Base-by-base conservation (phyloP, 306 rosid species). In the Vachellia pachyceras region DNA sequence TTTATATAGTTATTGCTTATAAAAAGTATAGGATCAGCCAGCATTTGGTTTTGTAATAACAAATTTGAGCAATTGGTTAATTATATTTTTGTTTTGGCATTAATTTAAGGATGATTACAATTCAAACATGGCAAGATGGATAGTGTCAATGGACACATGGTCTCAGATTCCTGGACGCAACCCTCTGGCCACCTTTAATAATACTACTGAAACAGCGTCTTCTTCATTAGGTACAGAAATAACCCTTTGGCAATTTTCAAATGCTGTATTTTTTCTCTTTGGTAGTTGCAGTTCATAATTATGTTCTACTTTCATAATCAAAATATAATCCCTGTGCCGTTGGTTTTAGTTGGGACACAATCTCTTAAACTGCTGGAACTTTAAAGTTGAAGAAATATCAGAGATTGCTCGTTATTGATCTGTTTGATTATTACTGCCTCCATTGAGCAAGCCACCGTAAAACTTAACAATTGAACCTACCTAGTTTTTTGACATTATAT, bases 51-150 rank as follows among this genome's bases (percentile, higher is more conserved):
- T 29, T 29, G 33, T 29, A 29, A 29, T 29, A 29, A 29, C 33
- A 29, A 29, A 29, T 29, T 29, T 29, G 1, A 29, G 33, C 33
- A 73, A n/a, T n/a, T n/a, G n/a, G n/a, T n/a, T n/a, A 40, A 37
- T 7, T 10, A 5, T 33, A 45, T 10, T 63, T 35, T 81, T 72
- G 23, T 47, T 37, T 2, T 13, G 39, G 35, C 15, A 61, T 77
- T 57, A 49, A 36, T 66, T 68, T 77, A 41, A 86, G 89, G 58
- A 0, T 7, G 81, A 86, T 69, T 86, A 86, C 45, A 0, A 47
- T 25, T 47, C 54, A 7, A n/a, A 14, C 25, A 58, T 83, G 47
- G 18, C 18, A 50, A 20, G 10, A 36, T 44, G n/a, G 50, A 0
- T 69, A n/a, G 42, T n/a, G 25, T 1, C 15, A 25, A 17, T 86